Evolutionary conservation across 305 asterid species (phyloP).

Genomic region (Lippia alba): DNA sequence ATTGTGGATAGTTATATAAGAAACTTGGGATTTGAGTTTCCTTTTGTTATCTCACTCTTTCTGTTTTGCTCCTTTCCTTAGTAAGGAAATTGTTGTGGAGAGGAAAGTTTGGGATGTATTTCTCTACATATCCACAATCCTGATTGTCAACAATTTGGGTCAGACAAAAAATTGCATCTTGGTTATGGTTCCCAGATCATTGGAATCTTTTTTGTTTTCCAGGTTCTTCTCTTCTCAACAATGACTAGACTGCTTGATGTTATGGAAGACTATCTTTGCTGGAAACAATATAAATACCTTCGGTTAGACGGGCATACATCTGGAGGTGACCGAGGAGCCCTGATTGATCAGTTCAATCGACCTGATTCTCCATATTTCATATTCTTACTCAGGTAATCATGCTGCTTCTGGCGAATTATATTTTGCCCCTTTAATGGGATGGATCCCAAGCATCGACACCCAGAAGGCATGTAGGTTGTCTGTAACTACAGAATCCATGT

Average conservation of each 20-base stretch:
- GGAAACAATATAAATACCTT: slow-evolving; percentile 92
- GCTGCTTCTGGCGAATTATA: slow-evolving; percentile 23
- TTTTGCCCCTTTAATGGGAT: slow-evolving; percentile 25
- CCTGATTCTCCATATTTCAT: slow-evolving; percentile 92
- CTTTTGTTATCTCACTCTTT: background rate
- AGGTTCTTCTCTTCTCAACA: slow-evolving; percentile 98
- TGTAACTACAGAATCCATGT: slow-evolving; percentile 13
- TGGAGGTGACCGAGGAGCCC: slow-evolving; percentile 98
- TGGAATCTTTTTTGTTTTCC: slow-evolving; percentile 33
- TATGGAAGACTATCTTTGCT: slow-evolving; percentile 96
- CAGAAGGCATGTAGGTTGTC: slow-evolving; percentile 7
- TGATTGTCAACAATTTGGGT: slow-evolving; percentile 25
- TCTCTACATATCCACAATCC: slow-evolving; percentile 17
- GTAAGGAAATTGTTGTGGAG: background rate
- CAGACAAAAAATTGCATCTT: slow-evolving; percentile 18
- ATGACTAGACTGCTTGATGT: slow-evolving; percentile 99
- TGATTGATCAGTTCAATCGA: slow-evolving; percentile 82
- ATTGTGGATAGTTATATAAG: background rate
- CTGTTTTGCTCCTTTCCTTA: slow-evolving; percentile 12
- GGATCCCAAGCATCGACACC: slow-evolving; percentile 8
- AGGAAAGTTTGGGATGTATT: slow-evolving; percentile 11
- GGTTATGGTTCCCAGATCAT: slow-evolving; percentile 19
- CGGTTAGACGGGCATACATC: slow-evolving; percentile 99
- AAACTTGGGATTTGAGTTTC: background rate
- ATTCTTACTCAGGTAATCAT: slow-evolving; percentile 91